A percentile compares a stretch with the other conserved stretches of the same genome.
phyloP scores from a whole-genome alignment of 2,329 filamentous ascomycete species.

The Sarocladium kiliense region DNA sequence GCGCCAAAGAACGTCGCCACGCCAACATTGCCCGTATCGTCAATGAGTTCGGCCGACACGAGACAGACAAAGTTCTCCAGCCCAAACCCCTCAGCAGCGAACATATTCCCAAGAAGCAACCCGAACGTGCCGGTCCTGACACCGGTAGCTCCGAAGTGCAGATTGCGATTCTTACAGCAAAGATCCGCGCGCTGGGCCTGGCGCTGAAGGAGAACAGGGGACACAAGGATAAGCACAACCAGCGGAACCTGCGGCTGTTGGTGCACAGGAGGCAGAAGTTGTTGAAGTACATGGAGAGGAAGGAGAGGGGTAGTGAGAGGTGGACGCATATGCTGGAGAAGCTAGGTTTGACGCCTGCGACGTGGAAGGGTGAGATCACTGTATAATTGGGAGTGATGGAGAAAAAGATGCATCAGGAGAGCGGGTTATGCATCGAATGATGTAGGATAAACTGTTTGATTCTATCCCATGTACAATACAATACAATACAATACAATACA shows the following conservation, averaged over 20 bases:
- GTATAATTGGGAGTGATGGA: constrained; percentile 21
- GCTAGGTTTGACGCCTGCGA: constrained; percentile 79
- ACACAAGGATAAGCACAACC: constrained; percentile 88
- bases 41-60: constrained; percentile 83
- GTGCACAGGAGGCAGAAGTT: constrained; percentile 88
- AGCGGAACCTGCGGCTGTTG: constrained; percentile 78
- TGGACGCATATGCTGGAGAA: constrained; percentile 84
- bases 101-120: constrained; percentile 31
- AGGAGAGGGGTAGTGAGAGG: constrained; percentile 84
- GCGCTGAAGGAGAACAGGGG: constrained; percentile 63
- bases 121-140: constrained; percentile 72
- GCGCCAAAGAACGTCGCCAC: constrained; percentile 70
- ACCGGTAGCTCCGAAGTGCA: constrained; percentile 98
- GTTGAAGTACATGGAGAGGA: constrained; percentile 77
- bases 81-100: constrained; percentile 35
- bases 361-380: constrained; percentile 83
- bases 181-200: constrained; percentile 77
- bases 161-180: constrained; percentile 88
- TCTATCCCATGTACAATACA: constrained; percentile 44
- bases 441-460: constrained; percentile 32
- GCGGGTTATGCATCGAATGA: constrained; percentile 21
- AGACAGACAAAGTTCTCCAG: constrained; percentile 71
- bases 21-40: constrained; percentile 83
- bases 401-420: constrained; percentile 8
- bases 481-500: constrained; percentile 16